Evolutionary conservation across 2,329 filamentous ascomycete species (phyloP).

Genomic region (Ascomycota sp.): DNA sequence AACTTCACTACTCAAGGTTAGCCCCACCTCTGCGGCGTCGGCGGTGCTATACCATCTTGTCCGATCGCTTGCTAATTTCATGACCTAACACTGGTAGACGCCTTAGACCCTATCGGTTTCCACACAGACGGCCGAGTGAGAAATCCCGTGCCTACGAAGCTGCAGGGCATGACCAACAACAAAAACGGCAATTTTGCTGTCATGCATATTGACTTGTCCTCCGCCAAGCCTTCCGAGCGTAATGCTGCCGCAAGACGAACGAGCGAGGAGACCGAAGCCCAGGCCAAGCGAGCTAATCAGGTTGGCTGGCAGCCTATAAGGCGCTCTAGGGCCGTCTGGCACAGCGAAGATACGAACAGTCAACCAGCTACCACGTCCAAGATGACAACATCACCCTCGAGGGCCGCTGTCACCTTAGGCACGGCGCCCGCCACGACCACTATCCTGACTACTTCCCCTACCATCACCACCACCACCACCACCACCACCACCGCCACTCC

Average conservation of each 20-base stretch:
- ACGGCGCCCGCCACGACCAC: neutral
- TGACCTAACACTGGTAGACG: neutral
- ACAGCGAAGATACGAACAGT: slow-evolving; percentile 2
- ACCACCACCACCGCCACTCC: too few relatives aligned
- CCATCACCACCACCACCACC: too few relatives aligned
- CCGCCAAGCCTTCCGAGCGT: slow-evolving; percentile 22
- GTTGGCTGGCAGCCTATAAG: slow-evolving; percentile 29
- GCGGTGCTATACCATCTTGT: too few relatives aligned
- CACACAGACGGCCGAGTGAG: slow-evolving; percentile 14
- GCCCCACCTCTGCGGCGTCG: neutral
- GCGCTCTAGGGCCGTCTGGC: slow-evolving; percentile 16
- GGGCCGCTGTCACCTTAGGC: neutral
- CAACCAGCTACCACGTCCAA: neutral
- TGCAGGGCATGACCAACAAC: slow-evolving; percentile 33
- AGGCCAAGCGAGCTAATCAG: slow-evolving; percentile 31
- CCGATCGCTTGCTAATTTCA: neutral
- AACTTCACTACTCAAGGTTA: slow-evolving; percentile 1
- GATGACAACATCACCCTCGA: neutral
- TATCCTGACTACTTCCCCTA: neutral
- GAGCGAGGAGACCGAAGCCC: slow-evolving; percentile 36
- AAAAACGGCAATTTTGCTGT: slow-evolving; percentile 39
- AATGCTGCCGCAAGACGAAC: slow-evolving; percentile 35
- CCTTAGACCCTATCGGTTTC: neutral
- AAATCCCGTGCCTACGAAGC: slow-evolving; percentile 37
- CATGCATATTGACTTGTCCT: slow-evolving; percentile 34